phyloP scores from a whole-genome alignment of 1,284 basidiomycete genomes.

The Irpex sp. region DNA sequence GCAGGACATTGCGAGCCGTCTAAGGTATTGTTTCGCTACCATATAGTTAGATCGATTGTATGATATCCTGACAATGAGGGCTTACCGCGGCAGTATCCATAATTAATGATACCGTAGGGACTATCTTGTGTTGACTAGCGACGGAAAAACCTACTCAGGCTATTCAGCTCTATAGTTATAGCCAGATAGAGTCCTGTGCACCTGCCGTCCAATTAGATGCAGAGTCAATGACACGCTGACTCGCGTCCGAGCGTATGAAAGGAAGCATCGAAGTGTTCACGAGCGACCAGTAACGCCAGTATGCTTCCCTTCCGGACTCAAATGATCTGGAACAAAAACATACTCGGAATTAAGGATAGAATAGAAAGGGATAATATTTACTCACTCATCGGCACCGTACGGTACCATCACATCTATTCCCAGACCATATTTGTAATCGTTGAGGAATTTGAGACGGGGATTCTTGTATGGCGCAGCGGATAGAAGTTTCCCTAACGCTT shows the following conservation, averaged over 20 bases:
- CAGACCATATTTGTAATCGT: constrained; percentile 59
- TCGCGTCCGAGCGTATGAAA: constrained; percentile 65
- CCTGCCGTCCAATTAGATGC: constrained; percentile 72
- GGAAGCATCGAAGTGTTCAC: constrained; percentile 44
- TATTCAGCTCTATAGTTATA: constrained; percentile 18
- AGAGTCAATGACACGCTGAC: constrained; percentile 61
- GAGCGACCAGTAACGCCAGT: constrained; percentile 47
- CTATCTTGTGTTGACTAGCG: constrained; percentile 20
- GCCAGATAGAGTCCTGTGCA: constrained; percentile 19
- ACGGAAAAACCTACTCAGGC: constrained; percentile 32
- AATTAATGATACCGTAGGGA: constrained; percentile 46
- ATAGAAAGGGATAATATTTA: not conserved
- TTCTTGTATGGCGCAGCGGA: constrained; percentile 41
- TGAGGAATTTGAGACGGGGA: constrained; percentile 56
- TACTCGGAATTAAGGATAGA: not conserved
- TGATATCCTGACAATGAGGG: not conserved
- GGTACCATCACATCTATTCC: constrained; percentile 58
- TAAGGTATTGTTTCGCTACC: constrained; percentile 68
- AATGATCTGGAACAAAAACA: constrained; percentile 37
- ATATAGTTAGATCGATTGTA: not conserved
- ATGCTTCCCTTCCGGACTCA: constrained; percentile 45
- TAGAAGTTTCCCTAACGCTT: constrained; percentile 51
- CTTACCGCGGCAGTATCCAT: constrained; percentile 21
- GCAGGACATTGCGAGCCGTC: constrained; percentile 67
- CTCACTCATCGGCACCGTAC: constrained; percentile 70